Base-by-base conservation (phyloP, 768 basidiomycete species). In the Panellus pusillus region DNA sequence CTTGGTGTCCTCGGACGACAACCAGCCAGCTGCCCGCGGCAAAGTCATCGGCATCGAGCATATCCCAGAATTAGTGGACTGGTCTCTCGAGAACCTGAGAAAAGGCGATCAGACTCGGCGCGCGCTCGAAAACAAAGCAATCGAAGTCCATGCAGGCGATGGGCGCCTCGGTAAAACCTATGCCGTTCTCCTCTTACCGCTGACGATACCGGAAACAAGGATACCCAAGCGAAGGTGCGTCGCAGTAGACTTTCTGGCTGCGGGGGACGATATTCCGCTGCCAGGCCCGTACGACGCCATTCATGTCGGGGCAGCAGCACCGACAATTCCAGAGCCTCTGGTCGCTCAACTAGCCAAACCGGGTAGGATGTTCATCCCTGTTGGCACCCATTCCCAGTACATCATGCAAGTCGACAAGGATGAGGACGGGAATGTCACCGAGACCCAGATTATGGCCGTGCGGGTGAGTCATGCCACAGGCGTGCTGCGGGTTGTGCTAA, bases 261-360 rank as follows among this genome's bases (percentile, higher is more conserved):
- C 24, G 24, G 24, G 24, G 24, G 24, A 24, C 24, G 24, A 24
- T 24, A 24, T 24, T 24, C 24, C 24, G 24, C 19, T 15, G 12
- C 42, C 55, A 82, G 86, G 77, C 3, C 89, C 88, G 0, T 93
- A 85, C 65, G 81, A 92, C 56, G 87, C 83, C 0, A 97, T 98
- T 45, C 95, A 98, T 61, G 95, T 98, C 35, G 96, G 96, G 4
- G 96, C 96, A 0, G 95, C 96, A 0, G 86, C 95, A 0, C 87
- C 91, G 0, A 75, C 64, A 0, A 70, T 93, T 13, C 94, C 95
- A 0, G 68, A 79, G 18, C 68, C 77, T 0, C 79, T 98, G 1
- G 68, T 98, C 27, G 82, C 89, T 13, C 94, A 96, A 63, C 82
- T 93, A 3, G 85, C 85, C 24, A 66, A 68, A 2, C 87, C 88